Evolutionary conservation across 495 filamentous ascomycete species (phyloP).

Genomic region (Neurospora sp.): DNA sequence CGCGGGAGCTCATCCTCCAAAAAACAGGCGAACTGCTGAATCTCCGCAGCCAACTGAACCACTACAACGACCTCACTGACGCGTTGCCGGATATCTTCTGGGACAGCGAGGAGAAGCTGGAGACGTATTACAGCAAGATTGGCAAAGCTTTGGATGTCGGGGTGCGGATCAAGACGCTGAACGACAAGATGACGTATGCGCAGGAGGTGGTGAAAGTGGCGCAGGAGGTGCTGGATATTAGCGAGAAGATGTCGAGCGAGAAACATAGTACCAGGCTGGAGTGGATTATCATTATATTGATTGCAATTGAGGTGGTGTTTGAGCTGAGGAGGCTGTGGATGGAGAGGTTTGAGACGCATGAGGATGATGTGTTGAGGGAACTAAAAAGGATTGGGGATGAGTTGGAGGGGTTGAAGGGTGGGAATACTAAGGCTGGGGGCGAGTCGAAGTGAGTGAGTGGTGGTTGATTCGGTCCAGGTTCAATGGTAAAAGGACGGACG

Average conservation of each 20-base stretch:
- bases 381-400: constrained; percentile 10
- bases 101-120: constrained; percentile 83
- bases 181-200: constrained; percentile 96
- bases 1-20: constrained; percentile 50
- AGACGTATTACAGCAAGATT: constrained; percentile 90
- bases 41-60: constrained; percentile 85
- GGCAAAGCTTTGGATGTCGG: constrained; percentile 83
- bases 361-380: constrained; percentile 18
- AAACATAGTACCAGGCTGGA: constrained; percentile 80
- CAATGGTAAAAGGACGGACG: not conserved
- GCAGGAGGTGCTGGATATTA: constrained; percentile 83
- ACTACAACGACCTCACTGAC: constrained; percentile 95
- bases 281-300: constrained; percentile 93
- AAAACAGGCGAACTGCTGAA: constrained; percentile 92
- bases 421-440: not conserved
- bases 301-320: constrained; percentile 78
- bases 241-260: constrained; percentile 83
- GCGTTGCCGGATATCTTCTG: constrained; percentile 93
- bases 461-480: no score
- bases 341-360: constrained; percentile 22
- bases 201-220: constrained; percentile 89
- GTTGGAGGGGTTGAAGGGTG: not conserved
- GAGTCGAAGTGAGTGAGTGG: no score
- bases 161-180: constrained; percentile 83
- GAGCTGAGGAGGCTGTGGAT: constrained; percentile 42